phyloP scores from a whole-genome alignment of 495 filamentous ascomycete species.

The Ramalina intermedia region DNA sequence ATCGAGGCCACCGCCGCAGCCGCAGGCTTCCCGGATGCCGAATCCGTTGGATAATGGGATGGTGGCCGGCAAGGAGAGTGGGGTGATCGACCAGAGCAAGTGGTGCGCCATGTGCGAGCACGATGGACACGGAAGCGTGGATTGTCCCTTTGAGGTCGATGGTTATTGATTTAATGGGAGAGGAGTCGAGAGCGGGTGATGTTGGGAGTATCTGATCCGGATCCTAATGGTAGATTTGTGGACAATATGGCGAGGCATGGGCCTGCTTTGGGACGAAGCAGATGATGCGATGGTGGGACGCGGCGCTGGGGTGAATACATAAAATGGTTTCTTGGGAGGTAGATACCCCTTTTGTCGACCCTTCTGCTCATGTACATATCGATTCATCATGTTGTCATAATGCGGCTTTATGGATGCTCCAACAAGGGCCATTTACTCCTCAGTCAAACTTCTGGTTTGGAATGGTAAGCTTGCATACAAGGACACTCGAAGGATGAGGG shows the following conservation, averaged over 20 bases:
- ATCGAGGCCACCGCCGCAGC: background rate
- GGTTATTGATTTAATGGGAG: background rate
- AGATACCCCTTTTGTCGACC: conserved; percentile 1
- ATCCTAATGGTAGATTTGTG: background rate
- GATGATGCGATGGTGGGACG: background rate
- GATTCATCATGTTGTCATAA: too few relatives aligned
- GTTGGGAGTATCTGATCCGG: too few relatives aligned
- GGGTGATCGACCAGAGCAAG: conserved; percentile 64
- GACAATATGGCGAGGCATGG: background rate
- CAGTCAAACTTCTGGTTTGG: background rate
- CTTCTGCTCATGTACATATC: background rate
- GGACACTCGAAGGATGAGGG: background rate
- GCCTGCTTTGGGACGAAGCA: background rate
- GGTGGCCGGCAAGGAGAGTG: conserved; percentile 67
- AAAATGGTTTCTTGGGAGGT: background rate
- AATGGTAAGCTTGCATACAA: background rate
- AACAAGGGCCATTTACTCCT: too few relatives aligned
- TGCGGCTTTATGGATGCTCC: too few relatives aligned
- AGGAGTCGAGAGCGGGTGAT: too few relatives aligned
- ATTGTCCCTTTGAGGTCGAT: conserved; percentile 86
- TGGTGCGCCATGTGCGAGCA: conserved; percentile 97
- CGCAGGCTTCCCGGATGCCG: conserved; percentile 23
- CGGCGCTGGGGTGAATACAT: background rate
- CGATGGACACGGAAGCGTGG: conserved; percentile 89
- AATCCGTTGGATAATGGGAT: conserved; percentile 56